Evolutionary conservation across 148 eudicot species (phyloP), one percentile per base, ranked within the genome.

Genomic region (Dianthus caryophyllus): DNA sequence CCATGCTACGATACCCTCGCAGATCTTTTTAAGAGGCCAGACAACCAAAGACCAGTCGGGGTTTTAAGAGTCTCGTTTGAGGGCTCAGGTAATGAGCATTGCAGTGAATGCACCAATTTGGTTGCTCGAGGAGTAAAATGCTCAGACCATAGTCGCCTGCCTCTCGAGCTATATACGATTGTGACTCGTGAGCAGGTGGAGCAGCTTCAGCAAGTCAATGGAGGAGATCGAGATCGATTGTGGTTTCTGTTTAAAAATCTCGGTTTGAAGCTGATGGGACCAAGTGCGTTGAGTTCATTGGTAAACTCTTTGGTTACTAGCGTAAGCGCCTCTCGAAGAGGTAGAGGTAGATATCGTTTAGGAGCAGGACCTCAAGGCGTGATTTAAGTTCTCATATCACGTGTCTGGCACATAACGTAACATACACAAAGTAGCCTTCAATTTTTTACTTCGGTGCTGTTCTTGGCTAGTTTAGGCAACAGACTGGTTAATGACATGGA

Each of bases 191-290:
- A 76, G 76, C 96, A 87, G 67, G 95, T 89, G 60, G 75, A 77
- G 31, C 81, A 93, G 58, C 75, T 93, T 44, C 79, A 81, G 74
- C 75, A 67, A 30, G 79, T 81, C 58, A 53, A 39, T 22, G 96
- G 88, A 70, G 90, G 82, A 44, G 80, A 80, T 61, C 65, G 71
- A 66, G 77, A 67, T 66, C 80, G 81, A 74, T 44, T 89, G 75
- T 63, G 75, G 39, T 84, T 75, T 77, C 64, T 87, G 67, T 69
- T 73, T 60, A 82, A 79, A 59, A 80, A 64, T 68, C 83, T 85
- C 47, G 88, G 89, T 47, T 64, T 93, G 82, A 88, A 87, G 80
- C 81, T 92, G 57, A 70, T 82, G 85, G 91, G 94, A 36, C 78
- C 85, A 12, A 77, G 71, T 64, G 79, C 81, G n/a, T 54, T 88